Percentiles rank a stretch among this genome's conserved stretches.
These are phyloP conservation scores for Spergularia azorica DNA, from an alignment of 179 eudicot genomes.

Conservation along the genomic window DNA sequence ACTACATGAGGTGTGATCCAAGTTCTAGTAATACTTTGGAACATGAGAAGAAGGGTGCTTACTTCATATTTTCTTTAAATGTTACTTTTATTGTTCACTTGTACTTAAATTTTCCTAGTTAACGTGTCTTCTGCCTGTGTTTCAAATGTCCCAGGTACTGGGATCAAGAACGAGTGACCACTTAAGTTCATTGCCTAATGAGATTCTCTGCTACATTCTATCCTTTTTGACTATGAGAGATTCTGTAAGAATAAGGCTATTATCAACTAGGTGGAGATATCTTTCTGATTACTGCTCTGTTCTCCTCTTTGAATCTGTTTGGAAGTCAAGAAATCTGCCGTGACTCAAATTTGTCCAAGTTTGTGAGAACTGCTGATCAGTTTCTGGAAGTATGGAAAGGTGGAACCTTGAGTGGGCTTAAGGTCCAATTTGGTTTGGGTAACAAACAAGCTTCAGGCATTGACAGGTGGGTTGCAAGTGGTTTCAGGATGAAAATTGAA, in stretches of 20 bases:
- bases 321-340: not conserved
- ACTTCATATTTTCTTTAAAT: no score
- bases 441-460: constrained; percentile 2
- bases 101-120: no score
- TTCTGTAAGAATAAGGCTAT: constrained; percentile 15
- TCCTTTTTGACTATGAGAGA: constrained; percentile 17
- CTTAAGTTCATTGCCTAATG: constrained; percentile 20
- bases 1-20: no score
- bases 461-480: constrained; percentile 14
- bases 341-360: not conserved
- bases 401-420: not conserved
- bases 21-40: no score
- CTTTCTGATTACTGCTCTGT: constrained; percentile 14
- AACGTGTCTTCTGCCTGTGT: not conserved
- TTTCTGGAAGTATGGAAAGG: not conserved
- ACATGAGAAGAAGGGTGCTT: no score
- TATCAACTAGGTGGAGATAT: constrained; percentile 16
- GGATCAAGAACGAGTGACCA: constrained; percentile 1
- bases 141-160: constrained; percentile 1
- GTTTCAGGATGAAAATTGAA: constrained; percentile 4
- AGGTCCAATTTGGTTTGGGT: not conserved
- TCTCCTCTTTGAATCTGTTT: constrained; percentile 8
- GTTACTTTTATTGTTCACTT: no score
- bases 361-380: constrained; percentile 20
- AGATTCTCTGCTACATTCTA: constrained; percentile 13